Base-by-base conservation (phyloP, 306 rosid genomes). In the Rosa multiflora region DNA sequence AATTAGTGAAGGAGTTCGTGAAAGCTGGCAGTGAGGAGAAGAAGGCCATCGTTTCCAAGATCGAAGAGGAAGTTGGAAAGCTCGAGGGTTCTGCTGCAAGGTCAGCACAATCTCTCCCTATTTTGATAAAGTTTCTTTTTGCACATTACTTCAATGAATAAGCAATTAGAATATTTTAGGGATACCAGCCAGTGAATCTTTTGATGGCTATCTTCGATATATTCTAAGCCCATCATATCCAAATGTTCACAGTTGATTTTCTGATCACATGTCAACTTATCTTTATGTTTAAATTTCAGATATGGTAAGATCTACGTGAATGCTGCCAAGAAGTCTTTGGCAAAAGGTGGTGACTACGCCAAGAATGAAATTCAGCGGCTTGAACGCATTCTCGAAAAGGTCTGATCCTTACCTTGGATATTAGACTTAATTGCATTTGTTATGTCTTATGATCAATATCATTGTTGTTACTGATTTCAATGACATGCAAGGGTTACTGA, bases 381-480 rank as follows among this genome's bases (percentile, higher is more conserved):
- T 56, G 89, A 91, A 15, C 95, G 96, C 80, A 79, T 95, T 59
- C 98, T 95, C 47, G 89, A 84, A 21, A 88, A 94, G 95, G 97
- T 89, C 64, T 52, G 77, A 63, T 20, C 51, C 49, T 74, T 1
- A 3, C 40, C 29, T 62, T 5, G 18, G 37, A 35, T 44, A 23
- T 73, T 1, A 10, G 14, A 61, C 2, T 55, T 11, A 18, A 1
- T 61, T 13, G 6, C 21, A 64, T 29, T 76, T 64, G 67, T 29
- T 55, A 48, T 2, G 49, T 2, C 32, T 68, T 44, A 12, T 44
- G 18, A n/a, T 12, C 17, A 40, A 21, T 68, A 12, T 29, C 56
- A 70, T 46, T 20, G 2, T 48, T 71, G 75, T n/a, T 3, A 49
- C 75, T 3, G 4, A 10, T 26, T 95, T 56, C 88, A 91, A 15